phyloP scores from a whole-genome alignment of 257 asterid genomes.

The Penstemon barbatus region DNA sequence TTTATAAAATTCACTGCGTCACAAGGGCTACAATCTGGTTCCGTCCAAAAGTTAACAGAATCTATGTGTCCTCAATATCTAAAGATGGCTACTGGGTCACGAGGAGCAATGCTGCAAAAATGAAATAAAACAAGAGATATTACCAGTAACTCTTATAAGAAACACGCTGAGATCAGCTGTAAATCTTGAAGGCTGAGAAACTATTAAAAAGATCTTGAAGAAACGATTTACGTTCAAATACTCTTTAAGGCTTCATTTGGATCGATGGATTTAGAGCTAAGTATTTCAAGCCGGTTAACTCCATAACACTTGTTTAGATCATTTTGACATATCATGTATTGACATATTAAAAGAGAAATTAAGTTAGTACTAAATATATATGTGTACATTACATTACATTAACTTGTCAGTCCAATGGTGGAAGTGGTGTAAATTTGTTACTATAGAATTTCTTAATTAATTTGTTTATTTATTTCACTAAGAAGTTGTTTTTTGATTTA shows the following conservation, averaged over 20 bases:
- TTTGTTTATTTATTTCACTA: no score
- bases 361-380: no score
- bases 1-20: slow-evolving; percentile 6
- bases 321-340: no score
- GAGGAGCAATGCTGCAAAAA: slow-evolving; percentile 18
- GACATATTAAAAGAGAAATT: no score
- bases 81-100: background rate
- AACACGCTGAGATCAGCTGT: background rate
- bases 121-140: slow-evolving; percentile 10
- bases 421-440: no score
- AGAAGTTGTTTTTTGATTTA: no score
- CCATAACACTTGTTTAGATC: no score
- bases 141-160: slow-evolving; percentile 4
- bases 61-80: slow-evolving; percentile 1
- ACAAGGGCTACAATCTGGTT: slow-evolving; percentile 4
- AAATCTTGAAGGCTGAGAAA: background rate
- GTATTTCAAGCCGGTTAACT: no score
- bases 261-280: no score
- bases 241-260: background rate
- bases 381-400: no score
- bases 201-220: background rate
- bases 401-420: no score
- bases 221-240: background rate
- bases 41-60: slow-evolving; percentile 11
- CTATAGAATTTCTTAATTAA: no score